Evolutionary conservation across 2,329 filamentous ascomycete genomes (phyloP), one percentile per base, ranked within the genome.

Genomic region (Colletotrichum sp.): DNA sequence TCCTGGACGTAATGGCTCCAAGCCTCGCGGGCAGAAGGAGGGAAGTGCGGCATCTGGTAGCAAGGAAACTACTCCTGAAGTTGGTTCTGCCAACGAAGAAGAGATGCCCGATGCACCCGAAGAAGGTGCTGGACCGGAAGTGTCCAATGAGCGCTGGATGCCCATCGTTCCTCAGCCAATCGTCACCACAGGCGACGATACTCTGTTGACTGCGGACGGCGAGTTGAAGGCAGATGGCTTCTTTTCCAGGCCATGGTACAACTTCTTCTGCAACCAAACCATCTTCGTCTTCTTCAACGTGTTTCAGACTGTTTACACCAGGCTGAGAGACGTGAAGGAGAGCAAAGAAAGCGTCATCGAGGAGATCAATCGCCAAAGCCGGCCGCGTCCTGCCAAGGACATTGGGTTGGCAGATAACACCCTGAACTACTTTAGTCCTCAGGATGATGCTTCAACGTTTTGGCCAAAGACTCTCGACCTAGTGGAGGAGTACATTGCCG

Each of bases 201-300:
- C 80, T 80, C 87, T 86, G 82, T 88, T 87, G 84, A 91, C 88
- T 82, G 90, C 87, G 52, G 92, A 91, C 79, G 91, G 89, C 82
- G 92, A 89, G 85, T 91, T 91, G 80, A 96, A 90, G 88, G 94
- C 86, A 77, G 95, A 98, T 77, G 94, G 96, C 68, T 93, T 95
- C 74, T 98, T 97, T 85, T 90, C 90, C 79, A 94, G 96, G 63
- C 92, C 93, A 13, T 93, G 92, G 85, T 98, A 95, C 87, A 96
- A 96, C 82, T 92, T 99, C 83, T 99, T 98, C 87, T 94, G 94
- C 83, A 99, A 98, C 84, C 92, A 95, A 80, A 95, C 94, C 5
- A 94, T 99, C 76, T 98, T 96, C 83, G 96, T 97, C 85, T 99
- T 99, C 89, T 94, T 99, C 87, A 95, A 94, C 79, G 93, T 98